These are phyloP conservation scores for Mrakia frigida DNA, from an alignment of 768 basidiomycete species.

Conservation along the genomic window DNA sequence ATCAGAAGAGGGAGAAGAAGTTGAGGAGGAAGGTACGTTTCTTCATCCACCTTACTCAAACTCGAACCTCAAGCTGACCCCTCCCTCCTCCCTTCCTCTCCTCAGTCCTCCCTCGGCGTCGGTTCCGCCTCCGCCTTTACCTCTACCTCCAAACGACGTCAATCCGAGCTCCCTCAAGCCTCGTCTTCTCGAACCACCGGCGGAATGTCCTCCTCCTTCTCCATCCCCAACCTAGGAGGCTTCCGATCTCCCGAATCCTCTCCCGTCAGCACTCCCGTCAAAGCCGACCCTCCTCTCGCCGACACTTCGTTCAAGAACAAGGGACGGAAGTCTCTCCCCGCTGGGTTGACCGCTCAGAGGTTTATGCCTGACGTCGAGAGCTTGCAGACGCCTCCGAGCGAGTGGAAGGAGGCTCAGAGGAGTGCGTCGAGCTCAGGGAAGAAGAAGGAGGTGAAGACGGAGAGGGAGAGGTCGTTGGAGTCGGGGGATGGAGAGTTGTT, in stretches of 20 bases:
- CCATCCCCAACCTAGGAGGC: slow-evolving; percentile 11
- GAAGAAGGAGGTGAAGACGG: slow-evolving; percentile 15
- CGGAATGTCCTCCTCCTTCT: slow-evolving; percentile 7
- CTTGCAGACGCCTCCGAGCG: slow-evolving; percentile 12
- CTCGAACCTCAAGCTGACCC: slow-evolving; percentile 1
- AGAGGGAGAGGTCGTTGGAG: neutral
- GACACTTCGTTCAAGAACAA: neutral
- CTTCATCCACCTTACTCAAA: neutral
- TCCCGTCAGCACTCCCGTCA: slow-evolving; percentile 12
- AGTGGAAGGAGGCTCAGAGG: slow-evolving; percentile 28
- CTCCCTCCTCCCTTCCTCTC: neutral
- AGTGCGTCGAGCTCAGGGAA: neutral
- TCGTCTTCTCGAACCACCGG: neutral
- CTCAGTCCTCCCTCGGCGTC: slow-evolving; percentile 27
- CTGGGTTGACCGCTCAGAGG: slow-evolving; percentile 16
- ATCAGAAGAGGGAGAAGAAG: slow-evolving; percentile 24
- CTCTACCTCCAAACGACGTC: slow-evolving; percentile 23
- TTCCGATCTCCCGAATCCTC: slow-evolving; percentile 12
- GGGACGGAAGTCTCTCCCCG: slow-evolving; percentile 28
- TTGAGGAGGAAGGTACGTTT: slow-evolving; percentile 25
- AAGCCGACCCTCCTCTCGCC: neutral
- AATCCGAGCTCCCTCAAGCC: slow-evolving; percentile 23
- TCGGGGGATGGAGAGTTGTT: neutral
- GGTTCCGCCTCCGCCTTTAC: neutral
- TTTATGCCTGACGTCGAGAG: slow-evolving; percentile 23